Evolutionary conservation across 495 filamentous ascomycete genomes (phyloP).

Genomic region (Lindgomyces ingoldianus): DNA sequence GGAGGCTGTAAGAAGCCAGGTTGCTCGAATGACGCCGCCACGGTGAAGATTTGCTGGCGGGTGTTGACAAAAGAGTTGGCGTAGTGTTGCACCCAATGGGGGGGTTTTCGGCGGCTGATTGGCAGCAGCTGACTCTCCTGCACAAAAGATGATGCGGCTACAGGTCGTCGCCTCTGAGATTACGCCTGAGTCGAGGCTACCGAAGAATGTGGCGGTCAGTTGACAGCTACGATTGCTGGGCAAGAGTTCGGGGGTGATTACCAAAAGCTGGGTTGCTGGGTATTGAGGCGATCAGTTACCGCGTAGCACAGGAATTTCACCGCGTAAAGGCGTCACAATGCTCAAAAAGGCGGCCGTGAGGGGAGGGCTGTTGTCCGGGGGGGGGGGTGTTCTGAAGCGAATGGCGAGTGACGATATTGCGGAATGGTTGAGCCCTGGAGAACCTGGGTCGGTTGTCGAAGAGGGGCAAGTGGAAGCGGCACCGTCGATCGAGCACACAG

Average conservation of each 20-base stretch:
- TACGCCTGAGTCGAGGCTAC: not conserved
- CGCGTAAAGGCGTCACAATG: too few species aligned
- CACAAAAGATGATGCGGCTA: not conserved
- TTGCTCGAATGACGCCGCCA: constrained; percentile 34
- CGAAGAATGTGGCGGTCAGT: not conserved
- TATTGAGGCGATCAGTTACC: too few species aligned
- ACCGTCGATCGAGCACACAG: constrained; percentile 10
- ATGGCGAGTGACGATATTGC: not conserved
- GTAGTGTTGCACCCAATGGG: not conserved
- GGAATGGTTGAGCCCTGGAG: not conserved
- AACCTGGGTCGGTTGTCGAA: not conserved
- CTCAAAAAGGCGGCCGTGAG: too few species aligned
- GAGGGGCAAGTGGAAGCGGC: constrained; percentile 21
- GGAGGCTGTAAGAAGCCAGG: constrained; percentile 17
- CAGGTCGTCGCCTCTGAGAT: too few species aligned
- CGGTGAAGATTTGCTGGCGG: constrained; percentile 10
- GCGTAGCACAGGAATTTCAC: too few species aligned
- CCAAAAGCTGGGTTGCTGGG: too few species aligned
- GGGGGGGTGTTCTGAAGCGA: too few species aligned
- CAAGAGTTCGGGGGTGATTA: not conserved
- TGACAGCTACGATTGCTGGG: not conserved
- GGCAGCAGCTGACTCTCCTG: not conserved
- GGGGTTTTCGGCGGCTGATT: not conserved
- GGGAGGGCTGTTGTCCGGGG: too few species aligned
- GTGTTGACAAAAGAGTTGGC: not conserved